Conservation (phyloP, 441 rosid species). For the Gossypium schwendimanii region DNA sequence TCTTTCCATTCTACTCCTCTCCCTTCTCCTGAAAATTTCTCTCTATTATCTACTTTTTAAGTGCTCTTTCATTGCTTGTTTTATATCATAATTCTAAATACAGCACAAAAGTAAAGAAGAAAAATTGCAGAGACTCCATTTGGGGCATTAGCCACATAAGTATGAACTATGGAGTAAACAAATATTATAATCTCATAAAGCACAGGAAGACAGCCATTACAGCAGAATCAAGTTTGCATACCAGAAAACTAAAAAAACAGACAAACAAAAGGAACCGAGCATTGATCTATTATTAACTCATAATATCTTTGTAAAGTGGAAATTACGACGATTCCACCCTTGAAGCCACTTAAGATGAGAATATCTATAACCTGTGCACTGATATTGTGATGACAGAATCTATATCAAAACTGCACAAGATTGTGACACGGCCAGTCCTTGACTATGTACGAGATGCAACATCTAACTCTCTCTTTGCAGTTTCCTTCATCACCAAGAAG, state of each 20-base stretch:
- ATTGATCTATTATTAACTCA: background rate
- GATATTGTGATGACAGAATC: conserved; percentile 1
- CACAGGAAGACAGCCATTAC: background rate
- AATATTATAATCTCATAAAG: background rate
- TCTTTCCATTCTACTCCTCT: background rate
- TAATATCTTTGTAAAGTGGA: background rate
- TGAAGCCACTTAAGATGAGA: background rate
- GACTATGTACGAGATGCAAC: conserved; percentile 3
- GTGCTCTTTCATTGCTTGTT: background rate
- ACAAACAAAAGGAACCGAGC: background rate
- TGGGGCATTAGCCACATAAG: background rate
- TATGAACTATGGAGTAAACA: background rate
- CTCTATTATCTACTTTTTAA: background rate
- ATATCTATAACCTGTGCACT: background rate
- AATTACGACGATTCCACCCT: background rate
- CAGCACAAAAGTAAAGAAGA: background rate
- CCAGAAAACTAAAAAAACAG: background rate
- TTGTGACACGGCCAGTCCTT: background rate
- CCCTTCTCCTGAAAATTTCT: background rate
- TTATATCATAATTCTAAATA: background rate
- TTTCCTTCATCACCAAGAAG: background rate
- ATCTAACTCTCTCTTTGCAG: background rate
- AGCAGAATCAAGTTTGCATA: background rate
- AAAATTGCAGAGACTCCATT: background rate
- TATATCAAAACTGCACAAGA: background rate